phyloP scores from a whole-genome alignment of 139 green algal species.

The Cymbomonas tetramitiformis region DNA sequence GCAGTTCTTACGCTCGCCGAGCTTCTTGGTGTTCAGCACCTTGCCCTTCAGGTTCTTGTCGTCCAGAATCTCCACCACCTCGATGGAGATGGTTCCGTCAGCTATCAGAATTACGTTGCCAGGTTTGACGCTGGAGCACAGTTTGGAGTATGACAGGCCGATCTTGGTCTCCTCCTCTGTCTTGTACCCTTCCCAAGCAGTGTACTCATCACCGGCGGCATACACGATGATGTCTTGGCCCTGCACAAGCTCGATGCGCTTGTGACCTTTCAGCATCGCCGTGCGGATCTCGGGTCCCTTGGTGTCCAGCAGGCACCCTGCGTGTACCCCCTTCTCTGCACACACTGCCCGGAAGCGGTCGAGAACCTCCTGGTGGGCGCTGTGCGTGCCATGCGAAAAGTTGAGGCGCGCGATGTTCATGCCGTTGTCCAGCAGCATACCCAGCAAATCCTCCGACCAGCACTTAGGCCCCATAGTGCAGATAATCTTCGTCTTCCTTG shows the following conservation, averaged over 20 bases:
- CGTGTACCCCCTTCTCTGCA: conserved; percentile 61
- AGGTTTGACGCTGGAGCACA: conserved; percentile 29
- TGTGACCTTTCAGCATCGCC: conserved; percentile 29
- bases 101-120: conserved; percentile 45
- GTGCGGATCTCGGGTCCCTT: conserved; percentile 48
- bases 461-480: conserved; percentile 80
- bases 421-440: conserved; percentile 71
- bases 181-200: conserved; percentile 19
- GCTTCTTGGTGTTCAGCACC: conserved; percentile 11
- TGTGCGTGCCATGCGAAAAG: conserved; percentile 83
- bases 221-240: conserved; percentile 30
- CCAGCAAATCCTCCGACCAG: conserved; percentile 54
- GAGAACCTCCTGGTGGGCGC: conserved; percentile 88
- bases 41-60: conserved; percentile 5
- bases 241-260: conserved; percentile 24
- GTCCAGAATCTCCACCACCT: conserved; percentile 13
- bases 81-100: conserved; percentile 37
- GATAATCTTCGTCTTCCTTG: conserved; percentile 54
- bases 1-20: conserved; percentile 25
- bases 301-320: conserved; percentile 55
- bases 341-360: conserved; percentile 68
- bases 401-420: conserved; percentile 95
- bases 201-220: conserved; percentile 36
- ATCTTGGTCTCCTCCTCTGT: conserved; percentile 22
- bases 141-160: conserved; percentile 36